Evolutionary conservation across 768 basidiomycete species (phyloP).

Genomic region (Podaxis mareebaensis): DNA sequence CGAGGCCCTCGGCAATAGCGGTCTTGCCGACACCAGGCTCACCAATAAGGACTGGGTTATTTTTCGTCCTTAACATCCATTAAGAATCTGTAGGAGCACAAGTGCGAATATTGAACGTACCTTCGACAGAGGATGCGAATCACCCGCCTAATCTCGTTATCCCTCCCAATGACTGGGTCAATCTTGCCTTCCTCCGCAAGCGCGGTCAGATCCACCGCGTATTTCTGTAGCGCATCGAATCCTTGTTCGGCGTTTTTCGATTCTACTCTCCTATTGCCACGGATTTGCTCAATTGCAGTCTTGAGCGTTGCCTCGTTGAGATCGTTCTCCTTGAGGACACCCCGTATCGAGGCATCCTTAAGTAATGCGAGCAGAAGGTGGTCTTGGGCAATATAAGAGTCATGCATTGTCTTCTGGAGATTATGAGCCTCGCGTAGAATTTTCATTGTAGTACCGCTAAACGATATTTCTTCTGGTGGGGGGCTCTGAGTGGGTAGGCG

Average conservation of each 20-base stretch:
- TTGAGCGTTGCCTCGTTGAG: conserved; percentile 73
- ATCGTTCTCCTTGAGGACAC: conserved; percentile 72
- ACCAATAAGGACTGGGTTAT: conserved; percentile 96
- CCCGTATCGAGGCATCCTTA: conserved; percentile 66
- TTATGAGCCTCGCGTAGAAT: conserved; percentile 75
- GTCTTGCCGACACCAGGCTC: conserved; percentile 97
- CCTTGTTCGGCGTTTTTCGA: conserved; percentile 86
- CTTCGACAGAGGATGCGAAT: conserved; percentile 83
- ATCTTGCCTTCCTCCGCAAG: conserved; percentile 91
- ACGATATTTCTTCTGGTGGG: conserved; percentile 75
- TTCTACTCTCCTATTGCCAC: conserved; percentile 86
- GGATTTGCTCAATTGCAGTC: conserved; percentile 74
- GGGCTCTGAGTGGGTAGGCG: conserved; percentile 83
- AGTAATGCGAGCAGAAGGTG: conserved; percentile 86
- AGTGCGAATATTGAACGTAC: conserved; percentile 35
- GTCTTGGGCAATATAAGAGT: conserved; percentile 92
- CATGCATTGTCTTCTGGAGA: conserved; percentile 81
- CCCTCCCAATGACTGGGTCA: conserved; percentile 93
- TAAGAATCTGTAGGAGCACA: neutral
- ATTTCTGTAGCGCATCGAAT: conserved; percentile 91
- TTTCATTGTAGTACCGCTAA: conserved; percentile 56
- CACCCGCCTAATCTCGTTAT: conserved; percentile 86
- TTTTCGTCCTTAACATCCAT: conserved; percentile 69
- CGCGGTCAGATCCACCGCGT: conserved; percentile 82
- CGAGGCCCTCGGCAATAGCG: conserved; percentile 91